phyloP scores from a whole-genome alignment of 345 rosid genomes.

The Streptanthus diversifolius region DNA sequence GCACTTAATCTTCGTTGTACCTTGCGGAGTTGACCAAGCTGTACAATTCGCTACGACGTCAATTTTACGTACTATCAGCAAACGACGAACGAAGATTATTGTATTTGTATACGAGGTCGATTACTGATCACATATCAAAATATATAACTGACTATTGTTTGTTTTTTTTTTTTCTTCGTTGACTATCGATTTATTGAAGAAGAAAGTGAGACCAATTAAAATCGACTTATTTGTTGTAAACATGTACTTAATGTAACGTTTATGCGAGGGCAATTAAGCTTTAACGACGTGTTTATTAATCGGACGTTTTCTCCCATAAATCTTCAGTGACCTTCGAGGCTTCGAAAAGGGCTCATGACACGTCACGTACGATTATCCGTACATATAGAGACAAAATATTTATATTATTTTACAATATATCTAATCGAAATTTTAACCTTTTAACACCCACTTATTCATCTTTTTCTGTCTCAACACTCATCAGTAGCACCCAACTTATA shows the following conservation, averaged over 20 bases:
- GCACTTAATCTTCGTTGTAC: not conserved
- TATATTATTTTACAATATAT: conserved; percentile 11
- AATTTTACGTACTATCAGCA: conserved; percentile 4
- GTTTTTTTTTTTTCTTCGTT: not conserved
- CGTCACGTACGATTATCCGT: conserved; percentile 39
- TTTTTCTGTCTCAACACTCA: not conserved
- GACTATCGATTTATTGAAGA: conserved; percentile 5
- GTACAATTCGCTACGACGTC: conserved; percentile 16
- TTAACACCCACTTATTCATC: conserved; percentile 17
- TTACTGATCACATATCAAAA: not conserved
- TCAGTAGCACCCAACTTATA: conserved; percentile 10
- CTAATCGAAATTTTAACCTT: not conserved
- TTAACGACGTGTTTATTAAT: conserved; percentile 13
- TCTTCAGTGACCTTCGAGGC: conserved; percentile 14
- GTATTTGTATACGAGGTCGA: not conserved
- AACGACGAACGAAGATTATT: not conserved
- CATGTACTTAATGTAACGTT: too few species aligned
- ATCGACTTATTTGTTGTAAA: not conserved
- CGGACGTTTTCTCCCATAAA: not conserved
- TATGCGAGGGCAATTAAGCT: conserved; percentile 3
- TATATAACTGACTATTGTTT: not conserved
- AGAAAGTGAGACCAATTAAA: not conserved
- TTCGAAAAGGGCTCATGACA: conserved; percentile 20
- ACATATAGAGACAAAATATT: conserved; percentile 19
- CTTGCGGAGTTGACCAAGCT: conserved; percentile 17